Evolutionary conservation across 2,329 filamentous ascomycete genomes (phyloP).

Genomic region (Thelonectria olida): DNA sequence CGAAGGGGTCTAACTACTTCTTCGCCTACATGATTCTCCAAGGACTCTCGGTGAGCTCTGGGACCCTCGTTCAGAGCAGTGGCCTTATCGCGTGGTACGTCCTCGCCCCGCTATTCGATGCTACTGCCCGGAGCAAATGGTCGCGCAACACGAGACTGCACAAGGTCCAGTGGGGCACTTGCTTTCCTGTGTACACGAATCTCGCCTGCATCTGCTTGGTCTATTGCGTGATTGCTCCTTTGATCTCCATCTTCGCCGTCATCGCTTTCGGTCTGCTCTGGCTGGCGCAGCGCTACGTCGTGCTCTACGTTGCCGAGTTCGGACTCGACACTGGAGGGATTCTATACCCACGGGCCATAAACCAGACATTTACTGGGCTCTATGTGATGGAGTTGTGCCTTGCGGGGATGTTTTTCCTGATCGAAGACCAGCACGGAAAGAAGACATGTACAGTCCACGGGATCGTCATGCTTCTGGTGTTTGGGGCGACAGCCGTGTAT

Average conservation of each 20-base stretch:
- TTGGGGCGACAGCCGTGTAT: conserved; percentile 76
- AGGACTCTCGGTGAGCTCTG: conserved; percentile 88
- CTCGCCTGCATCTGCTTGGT: conserved; percentile 91
- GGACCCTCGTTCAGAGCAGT: conserved; percentile 85
- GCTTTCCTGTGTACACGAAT: conserved; percentile 96
- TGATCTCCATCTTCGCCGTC: conserved; percentile 92
- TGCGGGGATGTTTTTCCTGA: conserved; percentile 88
- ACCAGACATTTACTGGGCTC: conserved; percentile 92
- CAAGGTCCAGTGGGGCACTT: conserved; percentile 86
- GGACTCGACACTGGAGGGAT: conserved; percentile 90
- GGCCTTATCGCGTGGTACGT: conserved; percentile 83
- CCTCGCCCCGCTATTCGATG: conserved; percentile 81
- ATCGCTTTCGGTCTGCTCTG: conserved; percentile 91
- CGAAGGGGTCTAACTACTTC: conserved; percentile 93
- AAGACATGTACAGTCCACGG: conserved; percentile 77
- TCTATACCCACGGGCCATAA: conserved; percentile 90
- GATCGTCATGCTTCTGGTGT: conserved; percentile 81
- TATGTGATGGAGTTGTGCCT: conserved; percentile 95
- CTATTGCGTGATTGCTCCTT: conserved; percentile 86
- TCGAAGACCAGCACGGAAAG: conserved; percentile 62
- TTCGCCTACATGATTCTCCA: conserved; percentile 99
- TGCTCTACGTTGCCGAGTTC: conserved; percentile 92
- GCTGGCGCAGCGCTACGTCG: conserved; percentile 94
- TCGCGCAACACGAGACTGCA: conserved; percentile 80
- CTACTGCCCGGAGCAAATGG: conserved; percentile 85